Evolutionary conservation across 164 flowering plant genomes (phyloP), one percentile per base, ranked within the genome.

Genomic region (Vitis rotundifolia): DNA sequence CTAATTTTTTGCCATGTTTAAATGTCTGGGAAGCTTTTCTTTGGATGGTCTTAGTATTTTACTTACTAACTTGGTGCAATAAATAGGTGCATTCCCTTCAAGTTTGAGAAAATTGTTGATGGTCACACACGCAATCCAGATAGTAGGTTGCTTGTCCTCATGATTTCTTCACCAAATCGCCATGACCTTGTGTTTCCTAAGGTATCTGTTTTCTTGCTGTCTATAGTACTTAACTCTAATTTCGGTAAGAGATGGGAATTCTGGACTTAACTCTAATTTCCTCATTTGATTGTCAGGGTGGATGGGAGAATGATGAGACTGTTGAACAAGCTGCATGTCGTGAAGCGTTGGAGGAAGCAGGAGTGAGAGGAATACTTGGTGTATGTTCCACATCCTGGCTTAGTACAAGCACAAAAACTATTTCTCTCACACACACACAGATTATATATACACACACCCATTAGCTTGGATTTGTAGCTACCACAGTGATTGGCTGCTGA

Each of bases 221-320:
- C 14, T 53, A 11, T 53, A 7, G 6, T 53, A n/a, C 56, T 13
- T 14, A 0, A 53, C 56, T 53, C 6, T 53, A 53, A 53, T 13
- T 11, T 53, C 0, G 14, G 56, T 0, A 11, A 53, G 14, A 53
- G 11, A 53, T 53, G 15, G 56, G 56, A 53, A 14, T 53, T 53
- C 56, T 53, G 61, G 31, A 28, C 64, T 47, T 44, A 12, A 59
- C 54, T 19, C n/a, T 11, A 53, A 52, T 54, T 18, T 22, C 12
- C 31, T 68, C 37, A 29, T 61, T 73, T 26, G 53, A 12, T 71
- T 66, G 12, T 67, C 69, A 88, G 91, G 91, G 91, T 71, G 91
- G 91, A 49, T 88, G 91, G 91, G 91, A 88, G 60, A 73, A 86
- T 75, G 89, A 88, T 75, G 91, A 88, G 78, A 75, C 87, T 49